Evolutionary conservation across 441 rosid species (phyloP), one percentile per base, ranked within the genome.

Genomic region (Sinapis alba): DNA sequence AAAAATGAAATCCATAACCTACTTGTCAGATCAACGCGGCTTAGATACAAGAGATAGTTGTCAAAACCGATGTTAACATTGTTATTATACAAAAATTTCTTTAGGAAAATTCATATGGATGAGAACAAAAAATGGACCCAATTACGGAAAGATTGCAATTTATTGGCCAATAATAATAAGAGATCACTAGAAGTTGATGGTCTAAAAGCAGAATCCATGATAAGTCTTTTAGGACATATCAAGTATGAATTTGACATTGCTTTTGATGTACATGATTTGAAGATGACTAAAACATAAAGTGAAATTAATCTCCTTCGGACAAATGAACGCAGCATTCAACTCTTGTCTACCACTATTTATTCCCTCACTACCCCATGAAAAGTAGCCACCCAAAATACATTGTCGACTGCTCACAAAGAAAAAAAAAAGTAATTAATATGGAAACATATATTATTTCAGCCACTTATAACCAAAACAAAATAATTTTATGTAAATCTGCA

Each of bases 101-200:
- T 7, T 32, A 32, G 38, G 38, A 32, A 32, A 32, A 32, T 32
- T 7, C 38, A 32, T 30, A 30, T 30, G 36, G 36, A 65, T 4
- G 1, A 28, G 32, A 16, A 12, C 13, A 21, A 7, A 23, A 60
- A n/a, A 23, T 66, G 72, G 68, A 61, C 57, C 68, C 64, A 1
- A 26, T 26, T 26, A 26, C 28, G 28, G 28, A 34, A 75, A 68
- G 43, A 32, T 23, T 23, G 69, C 45, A 61, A 23, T 60, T 32
- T 27, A 68, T 13, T 60, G 58, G 36, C 36, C 62, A 74, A 47
- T 26, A 26, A 26, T 26, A 26, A 26, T 26, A 26, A 26, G 72
- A 34, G 47, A 75, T 36, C 74, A 68, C 69, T 75, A 69, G 60
- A 76, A 76, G 53, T 69, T 76, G 71, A 76, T 43, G 21, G 79